phyloP scores from a whole-genome alignment of 208 protist species.

The Blastocrithidia nonstop region DNA sequence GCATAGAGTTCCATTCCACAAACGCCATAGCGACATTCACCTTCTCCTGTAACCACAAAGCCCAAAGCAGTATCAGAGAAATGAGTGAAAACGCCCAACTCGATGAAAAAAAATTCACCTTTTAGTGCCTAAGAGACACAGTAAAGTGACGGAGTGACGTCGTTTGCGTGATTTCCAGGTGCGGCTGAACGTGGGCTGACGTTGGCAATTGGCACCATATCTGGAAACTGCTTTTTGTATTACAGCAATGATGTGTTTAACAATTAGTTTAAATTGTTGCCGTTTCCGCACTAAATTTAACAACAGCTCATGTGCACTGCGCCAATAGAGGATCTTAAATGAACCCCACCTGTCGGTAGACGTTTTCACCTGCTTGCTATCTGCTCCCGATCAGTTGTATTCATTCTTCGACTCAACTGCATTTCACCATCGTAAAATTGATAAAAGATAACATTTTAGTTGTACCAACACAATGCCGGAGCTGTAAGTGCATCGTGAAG shows the following conservation, averaged over 20 bases:
- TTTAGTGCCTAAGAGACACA: too few species aligned
- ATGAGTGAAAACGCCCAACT: too few species aligned
- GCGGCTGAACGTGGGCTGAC: constrained; percentile 60
- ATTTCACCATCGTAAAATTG: constrained; percentile 41
- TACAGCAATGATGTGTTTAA: constrained; percentile 41
- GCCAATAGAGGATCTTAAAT: constrained; percentile 54
- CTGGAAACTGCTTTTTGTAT: constrained; percentile 63
- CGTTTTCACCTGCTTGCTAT: constrained; percentile 68
- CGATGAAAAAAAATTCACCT: too few species aligned
- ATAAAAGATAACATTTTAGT: constrained; percentile 29
- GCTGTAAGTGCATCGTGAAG: constrained; percentile 76
- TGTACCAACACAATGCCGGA: constrained; percentile 37
- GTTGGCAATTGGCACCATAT: constrained; percentile 60
- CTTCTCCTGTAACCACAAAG: too few species aligned
- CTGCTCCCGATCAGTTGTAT: constrained; percentile 57
- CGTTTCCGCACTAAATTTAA: constrained; percentile 10
- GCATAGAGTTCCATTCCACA: too few species aligned
- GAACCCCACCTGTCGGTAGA: constrained; percentile 59
- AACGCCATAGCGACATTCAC: too few species aligned
- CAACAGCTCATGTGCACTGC: constrained; percentile 16
- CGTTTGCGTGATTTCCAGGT: constrained; percentile 77
- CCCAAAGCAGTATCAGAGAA: too few species aligned
- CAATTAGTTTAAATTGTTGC: constrained; percentile 29
- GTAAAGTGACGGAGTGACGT: constrained; percentile 47
- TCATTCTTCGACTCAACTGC: constrained; percentile 65